Percentiles rank a stretch among this genome's conserved stretches.
These are phyloP conservation scores for Saturnispora zaruensis DNA, from an alignment of 805 yeast genomes.

Conservation along the genomic window DNA sequence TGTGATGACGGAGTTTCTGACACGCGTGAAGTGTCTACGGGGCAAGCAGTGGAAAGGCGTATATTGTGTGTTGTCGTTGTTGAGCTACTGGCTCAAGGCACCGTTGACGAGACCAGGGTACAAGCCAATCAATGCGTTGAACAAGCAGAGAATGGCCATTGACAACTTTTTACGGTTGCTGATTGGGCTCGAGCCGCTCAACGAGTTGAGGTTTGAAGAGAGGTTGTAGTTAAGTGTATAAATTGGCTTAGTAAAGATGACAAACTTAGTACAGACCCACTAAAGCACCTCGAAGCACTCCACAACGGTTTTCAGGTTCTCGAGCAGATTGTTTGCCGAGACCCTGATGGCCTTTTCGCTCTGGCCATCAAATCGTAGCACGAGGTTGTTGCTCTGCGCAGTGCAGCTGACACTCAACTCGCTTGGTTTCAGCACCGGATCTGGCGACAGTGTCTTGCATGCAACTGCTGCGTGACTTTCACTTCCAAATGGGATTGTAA, in stretches of 20 bases:
- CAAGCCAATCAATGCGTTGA: conserved; percentile 85
- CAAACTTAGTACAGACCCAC: neutral
- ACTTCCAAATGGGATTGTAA: conserved; percentile 58
- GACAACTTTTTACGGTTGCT: conserved; percentile 85
- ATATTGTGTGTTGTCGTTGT: conserved; percentile 78
- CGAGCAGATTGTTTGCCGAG: conserved; percentile 74
- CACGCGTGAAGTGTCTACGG: conserved; percentile 73
- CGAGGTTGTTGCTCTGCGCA: conserved; percentile 30
- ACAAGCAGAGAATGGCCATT: conserved; percentile 87
- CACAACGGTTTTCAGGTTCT: conserved; percentile 63
- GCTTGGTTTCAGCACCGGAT: conserved; percentile 67
- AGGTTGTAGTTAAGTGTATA: conserved; percentile 36
- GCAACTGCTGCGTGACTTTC: conserved; percentile 58
- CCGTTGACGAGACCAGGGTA: conserved; percentile 88
- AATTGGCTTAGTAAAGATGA: neutral
- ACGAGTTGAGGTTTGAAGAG: conserved; percentile 92
- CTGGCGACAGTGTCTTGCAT: conserved; percentile 53
- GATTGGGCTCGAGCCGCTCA: conserved; percentile 82
- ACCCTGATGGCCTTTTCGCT: conserved; percentile 75
- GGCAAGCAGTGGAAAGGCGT: conserved; percentile 48
- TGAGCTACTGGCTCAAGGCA: conserved; percentile 94
- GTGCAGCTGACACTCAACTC: conserved; percentile 48
- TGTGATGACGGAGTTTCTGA: conserved; percentile 81
- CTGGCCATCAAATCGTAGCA: conserved; percentile 45
- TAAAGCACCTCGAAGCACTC: conserved; percentile 70